Evolutionary conservation across 73 alveolate species (phyloP), one percentile per base, ranked within the genome.

Genomic region (Blepharisma stoltei): DNA sequence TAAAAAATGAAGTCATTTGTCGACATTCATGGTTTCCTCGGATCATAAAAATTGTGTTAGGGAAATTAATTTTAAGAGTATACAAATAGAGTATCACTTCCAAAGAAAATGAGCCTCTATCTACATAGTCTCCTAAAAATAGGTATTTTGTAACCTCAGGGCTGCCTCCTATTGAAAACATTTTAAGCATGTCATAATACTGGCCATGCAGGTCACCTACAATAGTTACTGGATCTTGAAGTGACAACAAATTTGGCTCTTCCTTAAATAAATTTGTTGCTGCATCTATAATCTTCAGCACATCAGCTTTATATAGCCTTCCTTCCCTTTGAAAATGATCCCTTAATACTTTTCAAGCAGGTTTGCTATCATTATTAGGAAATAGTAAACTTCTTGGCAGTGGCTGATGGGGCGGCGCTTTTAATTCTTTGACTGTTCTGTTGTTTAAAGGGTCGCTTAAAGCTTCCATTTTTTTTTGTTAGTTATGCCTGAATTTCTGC

Each of bases 1-100:
- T 92, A 89, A 92, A 92, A 78, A 82, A 87, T 14, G 85, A 37
- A 20, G 98, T 92, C 94, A 92, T 81, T 76, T 92, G 84, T 75
- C 95, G 60, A 73, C 96, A 90, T 55, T 92, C 98, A 67, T 92
- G 98, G 54, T 92, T 92, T 41, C 98, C 98, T 81, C 98, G 54
- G 50, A 92, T 81, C 82, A 92, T 50, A 82, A 83, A 90, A 14
- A 92, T 80, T 21, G 93, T 90, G 37, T 76, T 54, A 8, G 96
- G 95, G 75, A 81, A 92, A 79, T 82, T 78, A 21, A 86, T 81
- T 65, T 91, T 91, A 41, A 92, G 54, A 8, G 96, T 71, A 77
- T 78, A 82, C 52, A 92, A 82, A 7, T 87, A 66, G 45, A 84
- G 67, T 3, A 92, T 67, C 23, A 83, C 88, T 83, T 92, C 98